Percentiles rank a stretch among this genome's conserved stretches.
Conservation (phyloP, 2,329 filamentous ascomycete species). For the Aspergillus cejpii region DNA sequence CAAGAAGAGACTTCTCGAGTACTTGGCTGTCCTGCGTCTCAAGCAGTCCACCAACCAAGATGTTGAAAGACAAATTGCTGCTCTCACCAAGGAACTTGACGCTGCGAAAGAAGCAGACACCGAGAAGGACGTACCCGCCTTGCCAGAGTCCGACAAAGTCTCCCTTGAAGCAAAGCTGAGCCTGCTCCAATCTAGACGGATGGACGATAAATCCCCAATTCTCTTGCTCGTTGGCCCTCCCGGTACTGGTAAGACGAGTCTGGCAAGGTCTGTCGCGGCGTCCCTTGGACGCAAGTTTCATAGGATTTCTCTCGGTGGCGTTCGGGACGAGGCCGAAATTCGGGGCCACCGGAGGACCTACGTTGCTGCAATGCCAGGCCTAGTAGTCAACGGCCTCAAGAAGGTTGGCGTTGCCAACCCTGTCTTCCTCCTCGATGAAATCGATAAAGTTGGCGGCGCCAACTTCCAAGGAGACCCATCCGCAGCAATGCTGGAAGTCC, state of each 20-base stretch:
- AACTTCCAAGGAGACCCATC: constrained; percentile 95
- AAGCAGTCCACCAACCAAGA: constrained; percentile 87
- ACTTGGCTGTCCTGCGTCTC: constrained; percentile 88
- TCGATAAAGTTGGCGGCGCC: constrained; percentile 87
- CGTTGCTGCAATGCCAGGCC: constrained; percentile 95
- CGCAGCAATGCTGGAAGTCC: constrained; percentile 93
- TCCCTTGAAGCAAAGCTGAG: constrained; percentile 59
- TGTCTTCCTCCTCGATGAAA: constrained; percentile 92
- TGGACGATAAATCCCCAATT: constrained; percentile 93
- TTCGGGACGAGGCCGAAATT: constrained; percentile 94
- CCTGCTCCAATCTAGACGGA: constrained; percentile 70
- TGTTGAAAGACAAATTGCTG: constrained; percentile 66
- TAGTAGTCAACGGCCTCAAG: constrained; percentile 87
- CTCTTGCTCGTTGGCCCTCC: constrained; percentile 87
- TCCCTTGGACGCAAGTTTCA: constrained; percentile 94
- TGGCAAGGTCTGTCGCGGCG: constrained; percentile 86
- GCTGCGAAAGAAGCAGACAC: constrained; percentile 37
- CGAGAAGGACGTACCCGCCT: constrained; percentile 52
- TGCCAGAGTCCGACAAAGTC: constrained; percentile 42
- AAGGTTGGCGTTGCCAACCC: constrained; percentile 95
- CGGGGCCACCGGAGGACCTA: constrained; percentile 91
- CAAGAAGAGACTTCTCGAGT: constrained; percentile 92
- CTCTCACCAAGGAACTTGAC: constrained; percentile 45
- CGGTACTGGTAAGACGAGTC: constrained; percentile 90
- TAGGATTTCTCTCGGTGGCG: constrained; percentile 89